Conservation (phyloP, 2,329 filamentous ascomycete species). For the Ilyonectria mors-panacis region DNA sequence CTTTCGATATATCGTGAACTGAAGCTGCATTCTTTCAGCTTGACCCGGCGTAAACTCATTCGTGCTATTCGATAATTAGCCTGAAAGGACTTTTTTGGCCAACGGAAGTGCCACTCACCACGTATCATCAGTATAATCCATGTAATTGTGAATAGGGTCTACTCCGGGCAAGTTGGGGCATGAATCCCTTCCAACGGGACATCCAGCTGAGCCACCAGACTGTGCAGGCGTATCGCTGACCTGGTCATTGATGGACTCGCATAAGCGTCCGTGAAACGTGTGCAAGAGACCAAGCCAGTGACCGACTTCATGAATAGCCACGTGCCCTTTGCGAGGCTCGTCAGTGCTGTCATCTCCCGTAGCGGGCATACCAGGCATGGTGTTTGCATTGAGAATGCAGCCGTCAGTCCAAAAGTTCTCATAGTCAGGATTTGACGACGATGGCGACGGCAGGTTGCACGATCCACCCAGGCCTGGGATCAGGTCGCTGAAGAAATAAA, state of each 20-base stretch:
- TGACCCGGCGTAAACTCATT: constrained; percentile 23
- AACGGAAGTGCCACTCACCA: constrained; percentile 9
- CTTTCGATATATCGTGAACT: constrained; percentile 20
- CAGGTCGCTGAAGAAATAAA: constrained; percentile 27
- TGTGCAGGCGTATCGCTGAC: constrained; percentile 25
- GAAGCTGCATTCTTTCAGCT: constrained; percentile 27
- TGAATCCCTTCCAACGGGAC: constrained; percentile 20
- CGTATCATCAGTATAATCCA: constrained; percentile 28
- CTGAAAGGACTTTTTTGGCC: background rate
- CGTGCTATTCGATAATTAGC: constrained; percentile 9
- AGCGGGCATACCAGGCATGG: constrained; percentile 26
- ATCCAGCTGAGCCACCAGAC: constrained; percentile 17
- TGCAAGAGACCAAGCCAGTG: constrained; percentile 25
- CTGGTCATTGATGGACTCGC: constrained; percentile 25
- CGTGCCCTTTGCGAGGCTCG: constrained; percentile 22
- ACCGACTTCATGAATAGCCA: constrained; percentile 23
- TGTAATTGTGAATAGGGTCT: constrained; percentile 26
- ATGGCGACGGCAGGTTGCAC: constrained; percentile 23
- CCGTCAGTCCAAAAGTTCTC: constrained; percentile 22
- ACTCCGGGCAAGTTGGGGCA: constrained; percentile 21
- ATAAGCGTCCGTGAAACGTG: constrained; percentile 23
- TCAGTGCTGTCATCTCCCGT: constrained; percentile 16
- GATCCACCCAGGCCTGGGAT: constrained; percentile 18
- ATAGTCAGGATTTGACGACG: constrained; percentile 17
- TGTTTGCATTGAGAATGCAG: constrained; percentile 27